phyloP scores from a whole-genome alignment of 176 grass and related monocot genomes.

The Carex myosuroides region DNA sequence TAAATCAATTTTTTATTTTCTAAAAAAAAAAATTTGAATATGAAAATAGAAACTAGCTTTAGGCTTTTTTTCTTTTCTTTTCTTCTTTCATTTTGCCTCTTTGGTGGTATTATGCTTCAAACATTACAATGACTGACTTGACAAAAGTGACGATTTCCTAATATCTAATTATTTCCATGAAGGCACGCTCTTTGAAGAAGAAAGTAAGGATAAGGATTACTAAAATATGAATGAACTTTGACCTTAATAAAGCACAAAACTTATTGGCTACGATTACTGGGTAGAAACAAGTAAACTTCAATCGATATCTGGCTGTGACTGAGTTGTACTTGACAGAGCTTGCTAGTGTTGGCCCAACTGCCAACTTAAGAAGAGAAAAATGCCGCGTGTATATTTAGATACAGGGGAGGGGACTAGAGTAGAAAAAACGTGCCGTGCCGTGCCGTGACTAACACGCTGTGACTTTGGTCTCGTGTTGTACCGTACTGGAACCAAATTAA shows the following conservation, averaged over 20 bases:
- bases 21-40: neutral
- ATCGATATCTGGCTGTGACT: conserved; percentile 13
- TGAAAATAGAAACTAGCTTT: conserved; percentile 1
- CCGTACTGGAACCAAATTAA: too few species aligned
- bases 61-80: neutral
- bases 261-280: neutral
- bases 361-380: neutral
- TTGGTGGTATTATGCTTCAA: conserved; percentile 3
- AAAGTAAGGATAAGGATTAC: conserved; percentile 1
- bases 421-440: too few species aligned
- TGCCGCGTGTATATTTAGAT: neutral
- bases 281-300: conserved; percentile 10
- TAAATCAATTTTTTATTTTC: too few species aligned
- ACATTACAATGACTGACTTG: neutral
- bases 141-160: neutral
- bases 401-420: too few species aligned
- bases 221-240: neutral
- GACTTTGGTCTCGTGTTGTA: too few species aligned
- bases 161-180: neutral
- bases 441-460: too few species aligned
- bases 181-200: neutral
- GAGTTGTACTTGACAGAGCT: conserved; percentile 11
- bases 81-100: neutral
- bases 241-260: neutral
- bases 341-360: neutral